Evolutionary conservation across 2,329 filamentous ascomycete genomes (phyloP), one percentile per base, ranked within the genome.

Genomic region (Fusarium keratoplasticum): DNA sequence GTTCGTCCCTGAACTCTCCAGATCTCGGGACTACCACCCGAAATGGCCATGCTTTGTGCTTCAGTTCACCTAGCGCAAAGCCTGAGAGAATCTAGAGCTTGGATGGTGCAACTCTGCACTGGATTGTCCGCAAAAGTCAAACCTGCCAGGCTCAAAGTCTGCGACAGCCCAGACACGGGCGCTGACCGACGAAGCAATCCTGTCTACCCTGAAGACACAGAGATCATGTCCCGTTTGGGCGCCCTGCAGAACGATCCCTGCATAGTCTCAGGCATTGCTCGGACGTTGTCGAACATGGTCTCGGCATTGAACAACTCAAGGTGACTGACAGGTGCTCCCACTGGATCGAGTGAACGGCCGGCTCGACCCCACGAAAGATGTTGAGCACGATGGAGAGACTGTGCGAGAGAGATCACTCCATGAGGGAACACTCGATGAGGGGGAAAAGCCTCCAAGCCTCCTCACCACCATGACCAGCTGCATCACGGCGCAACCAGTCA

Each of bases 401-500:
- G 33, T 20, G 59, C 10, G 31, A 50, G 52, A 58, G n/a, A 38
- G 65, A 31, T 18, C 25, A 22, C 36, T 14, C 57, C 6, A 60
- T 52, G 57, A 31, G 40, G 22, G 42, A 44, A 59, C 36, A 25
- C 50, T 64, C 20, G 25, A 44, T 69, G 52, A 64, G 44, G 9
- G 42, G 44, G 22, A 50, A 50, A 50, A n/a, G 44, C 44, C 44
- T 50, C 40, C 22, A 50, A 50, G 25, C 44, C 47, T 52, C 25
- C 47, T 52, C 47, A 52, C 47, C 47, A 52, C 47, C 47, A 52
- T 29, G 25, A 52, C 47, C 25, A 72, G 64, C 55, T 47, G 44
- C 69, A 60, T 69, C 31, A 65, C 54, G 60, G 64, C 61, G 67
- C 71, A 69, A 69, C 73, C 67, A 65, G 71, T 69, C 61, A 74